Percentiles rank a stretch among this genome's conserved stretches.
These are phyloP conservation scores for Tolypocladium guangdongense DNA, from an alignment of 2,329 filamentous ascomycete genomes.

Conservation along the genomic window DNA sequence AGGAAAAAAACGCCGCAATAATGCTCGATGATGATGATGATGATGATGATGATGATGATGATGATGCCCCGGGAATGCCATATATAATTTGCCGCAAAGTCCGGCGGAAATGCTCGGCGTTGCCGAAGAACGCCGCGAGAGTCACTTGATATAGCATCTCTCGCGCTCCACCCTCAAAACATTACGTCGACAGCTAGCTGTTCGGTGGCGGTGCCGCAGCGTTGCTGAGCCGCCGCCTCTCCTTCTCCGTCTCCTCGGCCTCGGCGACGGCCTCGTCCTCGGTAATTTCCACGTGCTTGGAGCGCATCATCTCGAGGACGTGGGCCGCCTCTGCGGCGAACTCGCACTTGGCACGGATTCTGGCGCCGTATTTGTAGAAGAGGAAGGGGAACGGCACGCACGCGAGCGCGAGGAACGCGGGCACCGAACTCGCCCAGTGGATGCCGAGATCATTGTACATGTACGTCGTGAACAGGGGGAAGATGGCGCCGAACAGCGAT, in stretches of 20 bases:
- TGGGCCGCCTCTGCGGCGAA: conserved; percentile 56
- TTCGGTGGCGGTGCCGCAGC: not conserved
- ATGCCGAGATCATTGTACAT: conserved; percentile 53
- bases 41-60: too few relatives aligned
- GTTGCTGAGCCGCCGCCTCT: conserved; percentile 9
- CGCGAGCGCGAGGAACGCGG: conserved; percentile 60
- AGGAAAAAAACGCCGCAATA: not conserved
- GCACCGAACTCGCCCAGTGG: conserved; percentile 65
- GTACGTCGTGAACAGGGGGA: conserved; percentile 58
- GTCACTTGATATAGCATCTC: not conserved
- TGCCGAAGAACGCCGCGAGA: not conserved
- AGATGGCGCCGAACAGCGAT: conserved; percentile 60
- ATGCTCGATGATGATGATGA: too few relatives aligned
- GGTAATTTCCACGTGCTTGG: conserved; percentile 16
- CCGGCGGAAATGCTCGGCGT: not conserved
- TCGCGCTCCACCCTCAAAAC: not conserved
- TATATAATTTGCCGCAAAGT: not conserved
- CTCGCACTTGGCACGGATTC: conserved; percentile 56
- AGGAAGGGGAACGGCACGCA: conserved; percentile 67
- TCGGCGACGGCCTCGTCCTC: conserved; percentile 17
- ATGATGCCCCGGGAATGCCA: not conserved
- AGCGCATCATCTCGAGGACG: conserved; percentile 38
- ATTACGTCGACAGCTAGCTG: not conserved
- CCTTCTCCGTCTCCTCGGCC: conserved; percentile 13
- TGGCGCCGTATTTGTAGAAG: conserved; percentile 59